Conservation (phyloP, 1,284 basidiomycete species). For the Cutaneotrichosporon sp. region DNA sequence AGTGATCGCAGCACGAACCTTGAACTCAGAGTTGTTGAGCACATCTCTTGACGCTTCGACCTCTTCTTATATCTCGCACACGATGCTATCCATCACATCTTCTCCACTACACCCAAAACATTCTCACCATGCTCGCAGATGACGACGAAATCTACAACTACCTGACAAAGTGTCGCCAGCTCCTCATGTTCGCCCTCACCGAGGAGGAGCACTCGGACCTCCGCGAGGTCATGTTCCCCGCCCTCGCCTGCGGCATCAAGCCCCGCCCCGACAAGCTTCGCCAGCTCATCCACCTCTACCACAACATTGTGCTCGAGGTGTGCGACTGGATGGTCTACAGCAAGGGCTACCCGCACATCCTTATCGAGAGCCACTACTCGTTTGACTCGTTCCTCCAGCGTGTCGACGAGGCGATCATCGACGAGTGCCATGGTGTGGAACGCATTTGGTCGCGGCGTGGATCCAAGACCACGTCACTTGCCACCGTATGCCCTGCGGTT, state of each 20-base stretch:
- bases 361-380: constrained; percentile 11
- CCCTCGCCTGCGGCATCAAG: not conserved
- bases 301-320: constrained; percentile 18
- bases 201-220: constrained; percentile 16
- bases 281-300: constrained; percentile 19
- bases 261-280: constrained; percentile 8
- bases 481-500: not conserved
- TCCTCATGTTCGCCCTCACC: constrained; percentile 12
- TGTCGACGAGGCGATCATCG: constrained; percentile 14
- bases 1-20: no score
- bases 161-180: constrained; percentile 20
- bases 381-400: constrained; percentile 11
- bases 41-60: not conserved
- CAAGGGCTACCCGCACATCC: constrained; percentile 15
- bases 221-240: constrained; percentile 17
- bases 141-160: constrained; percentile 16
- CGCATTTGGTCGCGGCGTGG: constrained; percentile 5
- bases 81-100: constrained; percentile 4
- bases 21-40: no score
- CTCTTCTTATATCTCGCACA: not conserved
- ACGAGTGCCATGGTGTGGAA: constrained; percentile 14
- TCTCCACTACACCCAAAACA: not conserved
- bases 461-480: constrained; percentile 6
- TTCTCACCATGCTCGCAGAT: constrained; percentile 8
- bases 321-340: constrained; percentile 22